A percentile compares a stretch with the other conserved stretches of the same genome.
phyloP scores from a whole-genome alignment of 2,329 filamentous ascomycete genomes.

The Ophiostoma perfectum region DNA sequence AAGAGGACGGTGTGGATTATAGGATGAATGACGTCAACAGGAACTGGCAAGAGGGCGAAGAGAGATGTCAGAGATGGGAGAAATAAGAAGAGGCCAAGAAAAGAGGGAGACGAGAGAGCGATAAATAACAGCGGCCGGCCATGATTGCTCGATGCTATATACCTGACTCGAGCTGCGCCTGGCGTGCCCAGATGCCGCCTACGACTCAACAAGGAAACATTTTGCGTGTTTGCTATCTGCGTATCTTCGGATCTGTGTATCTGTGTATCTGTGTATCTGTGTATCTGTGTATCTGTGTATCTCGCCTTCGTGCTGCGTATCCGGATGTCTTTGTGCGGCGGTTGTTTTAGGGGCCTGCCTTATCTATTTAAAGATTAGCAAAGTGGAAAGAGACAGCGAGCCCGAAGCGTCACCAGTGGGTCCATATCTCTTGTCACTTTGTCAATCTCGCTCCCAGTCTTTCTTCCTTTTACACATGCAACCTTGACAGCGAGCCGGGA shows the following conservation, averaged over 20 bases:
- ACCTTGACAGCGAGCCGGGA: not conserved
- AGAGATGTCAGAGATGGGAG: not conserved
- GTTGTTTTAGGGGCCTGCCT: no score
- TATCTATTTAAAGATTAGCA: no score
- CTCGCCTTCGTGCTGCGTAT: not conserved
- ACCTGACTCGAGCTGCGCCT: not conserved
- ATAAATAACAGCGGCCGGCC: not conserved
- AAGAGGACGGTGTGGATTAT: no score
- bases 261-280: not conserved
- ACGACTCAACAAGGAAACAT: no score
- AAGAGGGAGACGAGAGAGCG: not conserved
- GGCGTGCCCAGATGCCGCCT: no score
- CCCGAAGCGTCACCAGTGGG: constrained; percentile 1
- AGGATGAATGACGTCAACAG: no score
- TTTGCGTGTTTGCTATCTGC: no score
- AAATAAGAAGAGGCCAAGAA: not conserved
- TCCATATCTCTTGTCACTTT: constrained; percentile 6
- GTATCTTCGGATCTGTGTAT: not conserved
- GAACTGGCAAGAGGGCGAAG: not conserved
- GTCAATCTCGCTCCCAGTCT: not conserved
- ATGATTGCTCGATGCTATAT: not conserved
- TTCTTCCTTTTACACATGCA: not conserved
- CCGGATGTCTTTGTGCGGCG: no score
- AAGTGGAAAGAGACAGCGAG: not conserved
- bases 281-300: not conserved